Conservation (phyloP, 2,329 filamentous ascomycete species). For the Alternaria ethzedia region DNA sequence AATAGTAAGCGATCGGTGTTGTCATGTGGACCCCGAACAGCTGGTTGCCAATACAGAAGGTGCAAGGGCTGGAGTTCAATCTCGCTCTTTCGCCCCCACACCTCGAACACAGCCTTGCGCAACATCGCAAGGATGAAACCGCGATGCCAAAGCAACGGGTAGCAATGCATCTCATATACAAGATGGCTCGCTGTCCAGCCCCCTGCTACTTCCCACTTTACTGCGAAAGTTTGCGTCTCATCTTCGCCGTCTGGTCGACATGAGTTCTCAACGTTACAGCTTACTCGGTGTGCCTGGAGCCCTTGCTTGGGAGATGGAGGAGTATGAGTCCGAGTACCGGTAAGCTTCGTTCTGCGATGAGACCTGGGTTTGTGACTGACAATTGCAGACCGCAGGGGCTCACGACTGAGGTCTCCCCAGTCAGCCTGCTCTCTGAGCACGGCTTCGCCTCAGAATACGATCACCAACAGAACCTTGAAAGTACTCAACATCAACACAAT, state of each 20-base stretch:
- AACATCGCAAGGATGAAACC: neutral
- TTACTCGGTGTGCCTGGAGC: neutral
- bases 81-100: neutral
- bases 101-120: neutral
- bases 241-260: neutral
- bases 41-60: neutral
- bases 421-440: neutral
- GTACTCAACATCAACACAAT: neutral
- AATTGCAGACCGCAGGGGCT: neutral
- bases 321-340: neutral
- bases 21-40: neutral
- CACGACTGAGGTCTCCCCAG: neutral
- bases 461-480: neutral
- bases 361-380: neutral
- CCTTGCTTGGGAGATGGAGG: neutral
- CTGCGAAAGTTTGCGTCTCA: neutral
- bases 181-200: neutral
- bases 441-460: neutral
- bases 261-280: neutral
- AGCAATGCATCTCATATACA: neutral
- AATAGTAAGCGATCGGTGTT: neutral
- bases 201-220: neutral
- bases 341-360: accelerated
- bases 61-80: neutral
- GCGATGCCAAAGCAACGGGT: neutral